Evolutionary conservation across 306 rosid species (phyloP), one percentile per base, ranked within the genome.

Genomic region (Dalbergia cultrata): DNA sequence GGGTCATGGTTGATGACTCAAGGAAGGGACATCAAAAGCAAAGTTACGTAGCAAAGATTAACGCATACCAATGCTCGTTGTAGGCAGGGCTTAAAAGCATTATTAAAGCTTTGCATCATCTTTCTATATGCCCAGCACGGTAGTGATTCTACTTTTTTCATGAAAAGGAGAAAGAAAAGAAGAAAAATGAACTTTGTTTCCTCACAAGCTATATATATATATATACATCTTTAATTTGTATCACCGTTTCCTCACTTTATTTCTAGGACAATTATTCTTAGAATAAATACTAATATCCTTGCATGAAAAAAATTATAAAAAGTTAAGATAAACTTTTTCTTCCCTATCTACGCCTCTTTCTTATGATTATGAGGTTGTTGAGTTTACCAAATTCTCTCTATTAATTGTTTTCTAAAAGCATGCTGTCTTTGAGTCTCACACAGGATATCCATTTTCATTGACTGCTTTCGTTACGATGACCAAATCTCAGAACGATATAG

Each of bases 91-190:
- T 74, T 86, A 81, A 90, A 84, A 89, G 57, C 74, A 84, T 82
- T 73, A 88, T 86, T 83, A 85, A 89, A 88, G 93, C 89, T 89
- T 88, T 86, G 82, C 88, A 89, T 87, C 90, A 89, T 87, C 93
- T 91, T 87, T 89, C 91, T 85, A 85, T 74, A 82, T 87, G 85
- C 85, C 87, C 87, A 87, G 82, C 80, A 83, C 72, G 47, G 45
- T 86, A 86, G 85, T 88, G 87, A 85, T 89, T 89, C 89, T 74
- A 71, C 97, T 91, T 91, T 89, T 86, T 74, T 81, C 80, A 86
- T 89, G 57, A 74, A 88, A 87, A 85, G 85, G 57, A 74, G 50
- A 49, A 74, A 80, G 41, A 81, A 82, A 82, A 73, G 75, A 68
- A 31, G 80, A 56, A 68, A 82, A 70, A 34, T 35, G 14, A 80